These are phyloP conservation scores for Santalum album DNA, from an alignment of 164 flowering plant genomes.

Conservation along the genomic window DNA sequence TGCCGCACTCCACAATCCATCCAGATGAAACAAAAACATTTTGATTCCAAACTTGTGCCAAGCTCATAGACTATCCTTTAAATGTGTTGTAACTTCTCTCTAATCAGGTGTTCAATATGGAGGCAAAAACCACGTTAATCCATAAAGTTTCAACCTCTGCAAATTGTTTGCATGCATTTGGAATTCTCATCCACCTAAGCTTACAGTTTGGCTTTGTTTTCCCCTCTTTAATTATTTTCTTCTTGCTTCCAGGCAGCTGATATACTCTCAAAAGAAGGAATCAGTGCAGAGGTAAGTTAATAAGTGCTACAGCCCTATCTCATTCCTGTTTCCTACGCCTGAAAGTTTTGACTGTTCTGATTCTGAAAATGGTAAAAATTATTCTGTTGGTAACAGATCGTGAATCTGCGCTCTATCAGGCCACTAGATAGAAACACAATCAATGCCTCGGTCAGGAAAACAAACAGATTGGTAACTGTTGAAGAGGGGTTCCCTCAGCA, in stretches of 20 bases:
- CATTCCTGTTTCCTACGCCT: not conserved
- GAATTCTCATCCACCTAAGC: not conserved
- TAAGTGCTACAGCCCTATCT: not conserved
- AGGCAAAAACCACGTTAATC: no score
- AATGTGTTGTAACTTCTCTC: no score
- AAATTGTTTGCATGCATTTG: not conserved
- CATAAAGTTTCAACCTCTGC: not conserved
- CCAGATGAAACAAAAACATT: no score
- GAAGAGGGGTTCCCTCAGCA: slow-evolving; percentile 99
- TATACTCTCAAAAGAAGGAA: slow-evolving; percentile 82
- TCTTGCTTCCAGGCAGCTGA: slow-evolving; percentile 74
- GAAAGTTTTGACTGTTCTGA: not conserved
- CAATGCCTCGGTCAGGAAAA: slow-evolving; percentile 85
- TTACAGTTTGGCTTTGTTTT: not conserved
- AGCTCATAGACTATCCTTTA: no score
- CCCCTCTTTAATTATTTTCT: not conserved
- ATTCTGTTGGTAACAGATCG: slow-evolving; percentile 44
- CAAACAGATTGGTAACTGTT: slow-evolving; percentile 81
- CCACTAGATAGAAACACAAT: slow-evolving; percentile 89
- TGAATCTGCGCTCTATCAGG: slow-evolving; percentile 84
- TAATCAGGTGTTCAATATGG: no score
- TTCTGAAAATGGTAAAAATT: not conserved
- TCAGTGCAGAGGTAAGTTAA: slow-evolving; percentile 79
- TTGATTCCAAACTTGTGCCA: no score
- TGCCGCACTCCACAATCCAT: no score